Percentiles rank a stretch among this genome's conserved stretches.
These are phyloP conservation scores for Penicillium paneum DNA, from an alignment of 2,329 filamentous ascomycete species.

Conservation along the genomic window DNA sequence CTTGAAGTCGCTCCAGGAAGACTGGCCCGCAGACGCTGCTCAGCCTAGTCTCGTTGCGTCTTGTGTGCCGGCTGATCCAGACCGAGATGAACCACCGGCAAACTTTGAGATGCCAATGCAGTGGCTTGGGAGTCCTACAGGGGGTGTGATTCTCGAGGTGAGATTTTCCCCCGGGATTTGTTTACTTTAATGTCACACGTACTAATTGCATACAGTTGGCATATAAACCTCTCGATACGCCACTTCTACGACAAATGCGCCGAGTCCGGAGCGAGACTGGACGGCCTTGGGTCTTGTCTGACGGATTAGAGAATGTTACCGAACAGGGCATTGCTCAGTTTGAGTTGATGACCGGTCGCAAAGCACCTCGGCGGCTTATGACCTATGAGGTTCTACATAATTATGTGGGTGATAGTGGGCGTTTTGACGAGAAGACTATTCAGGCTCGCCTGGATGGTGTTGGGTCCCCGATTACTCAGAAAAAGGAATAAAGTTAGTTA, in stretches of 20 bases:
- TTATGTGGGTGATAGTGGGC: conserved; percentile 35
- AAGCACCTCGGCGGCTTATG: conserved; percentile 70
- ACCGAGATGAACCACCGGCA: conserved; percentile 62
- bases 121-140: conserved; percentile 70
- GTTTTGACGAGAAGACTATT: conserved; percentile 40
- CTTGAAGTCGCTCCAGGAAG: conserved; percentile 55
- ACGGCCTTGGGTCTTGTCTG: conserved; percentile 65
- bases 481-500: conserved; percentile 1
- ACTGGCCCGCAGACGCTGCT: conserved; percentile 63
- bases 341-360: conserved; percentile 72
- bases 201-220: conserved; percentile 42
- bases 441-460: conserved; percentile 33
- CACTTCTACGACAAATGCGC: conserved; percentile 66
- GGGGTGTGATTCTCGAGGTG: conserved; percentile 71
- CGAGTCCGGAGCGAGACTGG: conserved; percentile 54
- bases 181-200: conserved; percentile 19
- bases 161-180: not conserved
- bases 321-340: conserved; percentile 81
- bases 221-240: conserved; percentile 71
- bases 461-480: conserved; percentile 11
- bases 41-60: conserved; percentile 72
- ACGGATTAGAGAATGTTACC: conserved; percentile 70
- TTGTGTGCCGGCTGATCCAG: conserved; percentile 69
- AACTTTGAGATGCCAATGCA: conserved; percentile 66
- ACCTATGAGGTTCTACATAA: conserved; percentile 56